Conservation (phyloP, 176 grass and related monocot genomes). For the sorghum (Sorghum bicolor) region DNA sequence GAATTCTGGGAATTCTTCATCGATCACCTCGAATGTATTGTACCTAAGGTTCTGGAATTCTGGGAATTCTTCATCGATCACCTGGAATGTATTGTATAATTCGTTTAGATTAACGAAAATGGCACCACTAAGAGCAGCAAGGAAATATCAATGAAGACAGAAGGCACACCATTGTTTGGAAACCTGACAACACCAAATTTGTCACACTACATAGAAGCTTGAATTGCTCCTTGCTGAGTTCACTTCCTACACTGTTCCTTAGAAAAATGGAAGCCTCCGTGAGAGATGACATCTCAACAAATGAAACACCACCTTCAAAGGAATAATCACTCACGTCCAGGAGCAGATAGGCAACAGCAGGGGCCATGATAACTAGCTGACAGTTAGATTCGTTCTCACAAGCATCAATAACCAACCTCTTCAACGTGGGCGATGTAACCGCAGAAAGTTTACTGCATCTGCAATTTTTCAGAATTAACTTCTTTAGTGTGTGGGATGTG, state of each 20-base stretch:
- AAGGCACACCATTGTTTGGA: not conserved
- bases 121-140: no score
- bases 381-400: fast-evolving
- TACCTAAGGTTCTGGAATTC: not conserved
- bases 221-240: no score
- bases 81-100: not conserved
- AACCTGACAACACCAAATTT: not conserved
- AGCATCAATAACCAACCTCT: not conserved
- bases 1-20: not conserved
- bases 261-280: not conserved
- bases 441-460: fast-evolving
- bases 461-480: not conserved
- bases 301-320: not conserved
- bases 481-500: not conserved
- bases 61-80: not conserved
- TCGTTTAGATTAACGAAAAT: not conserved
- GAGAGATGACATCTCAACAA: not conserved
- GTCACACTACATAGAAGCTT: not conserved
- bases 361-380: not conserved
- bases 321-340: fast-evolving
- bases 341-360: not conserved
- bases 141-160: not conserved
- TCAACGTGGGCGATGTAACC: not conserved
- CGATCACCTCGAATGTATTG: not conserved
- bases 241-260: no score